These are phyloP conservation scores for Neoconidiobolus thromboides DNA, from an alignment of 371 early-diverging fungal genomes.

Conservation along the genomic window DNA sequence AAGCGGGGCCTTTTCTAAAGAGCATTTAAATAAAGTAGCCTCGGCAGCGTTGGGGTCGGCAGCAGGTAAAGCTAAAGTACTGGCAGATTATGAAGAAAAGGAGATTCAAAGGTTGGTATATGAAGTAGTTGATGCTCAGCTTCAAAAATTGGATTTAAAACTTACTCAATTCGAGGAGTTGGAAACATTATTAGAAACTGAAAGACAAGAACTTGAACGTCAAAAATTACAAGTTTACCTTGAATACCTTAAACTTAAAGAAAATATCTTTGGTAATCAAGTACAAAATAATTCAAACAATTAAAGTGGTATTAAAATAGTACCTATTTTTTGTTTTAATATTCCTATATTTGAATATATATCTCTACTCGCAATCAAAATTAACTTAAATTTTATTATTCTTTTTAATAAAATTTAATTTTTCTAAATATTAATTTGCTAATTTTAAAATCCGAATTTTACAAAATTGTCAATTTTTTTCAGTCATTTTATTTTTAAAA, in stretches of 20 bases:
- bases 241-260: conserved; percentile 36
- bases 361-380: no score
- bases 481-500: no score
- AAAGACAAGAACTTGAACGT: conserved; percentile 57
- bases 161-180: conserved; percentile 81
- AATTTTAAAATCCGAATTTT: no score
- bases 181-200: conserved; percentile 67
- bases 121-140: conserved; percentile 62
- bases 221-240: conserved; percentile 61
- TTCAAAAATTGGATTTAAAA: conserved; percentile 74
- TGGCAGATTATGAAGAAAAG: conserved; percentile 51
- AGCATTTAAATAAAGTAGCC: conserved; percentile 31
- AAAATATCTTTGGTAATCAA: background rate
- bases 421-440: no score
- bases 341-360: no score
- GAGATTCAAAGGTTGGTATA: conserved; percentile 62
- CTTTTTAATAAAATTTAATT: no score
- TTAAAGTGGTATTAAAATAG: no score
- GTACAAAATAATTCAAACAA: no score
- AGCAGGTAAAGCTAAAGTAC: conserved; percentile 41
- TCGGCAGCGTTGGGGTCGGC: conserved; percentile 43
- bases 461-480: no score
- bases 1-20: conserved; percentile 18
- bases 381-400: no score
- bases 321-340: no score